These are phyloP conservation scores for Saposhnikovia divaricata DNA, from an alignment of 129 eudicot species.

Conservation along the genomic window DNA sequence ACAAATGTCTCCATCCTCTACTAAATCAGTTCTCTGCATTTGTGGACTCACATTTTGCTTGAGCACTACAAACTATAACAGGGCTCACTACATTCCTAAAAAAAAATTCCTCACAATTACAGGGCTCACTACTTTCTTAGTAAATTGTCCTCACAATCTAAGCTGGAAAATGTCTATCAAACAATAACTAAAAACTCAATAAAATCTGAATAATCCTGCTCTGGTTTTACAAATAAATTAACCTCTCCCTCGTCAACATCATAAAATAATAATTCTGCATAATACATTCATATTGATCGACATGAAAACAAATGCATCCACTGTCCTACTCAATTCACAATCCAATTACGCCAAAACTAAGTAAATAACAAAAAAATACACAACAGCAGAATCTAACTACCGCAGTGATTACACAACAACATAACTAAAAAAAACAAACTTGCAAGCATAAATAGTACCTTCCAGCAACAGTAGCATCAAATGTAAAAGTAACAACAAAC, in stretches of 20 bases:
- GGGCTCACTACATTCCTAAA: not conserved
- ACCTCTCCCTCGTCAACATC: not conserved
- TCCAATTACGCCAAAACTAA: not conserved
- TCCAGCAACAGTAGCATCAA: constrained; percentile 89
- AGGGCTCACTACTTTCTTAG: too few relatives aligned
- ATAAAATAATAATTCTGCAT: not conserved
- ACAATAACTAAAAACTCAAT: not conserved
- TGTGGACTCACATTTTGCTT: not conserved
- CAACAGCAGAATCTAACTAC: too few relatives aligned
- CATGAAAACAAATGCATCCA: not conserved
- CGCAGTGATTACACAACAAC: not conserved
- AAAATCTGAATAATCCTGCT: not conserved
- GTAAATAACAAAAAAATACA: not conserved
- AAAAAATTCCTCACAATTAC: too few relatives aligned
- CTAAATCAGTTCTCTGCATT: not conserved
- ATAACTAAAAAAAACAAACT: not conserved
- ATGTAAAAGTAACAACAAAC: constrained; percentile 62
- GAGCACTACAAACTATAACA: not conserved
- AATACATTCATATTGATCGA: too few relatives aligned
- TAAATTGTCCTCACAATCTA: not conserved
- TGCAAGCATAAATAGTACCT: constrained; percentile 35
- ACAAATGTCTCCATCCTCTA: not conserved
- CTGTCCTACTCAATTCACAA: not conserved
- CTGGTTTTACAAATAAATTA: not conserved
- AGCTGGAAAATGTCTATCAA: not conserved